A percentile compares a stretch with the other conserved stretches of the same genome.
These are phyloP conservation scores for Leucoagaricus sp. DNA, from an alignment of 1,284 basidiomycete genomes.

Conservation along the genomic window DNA sequence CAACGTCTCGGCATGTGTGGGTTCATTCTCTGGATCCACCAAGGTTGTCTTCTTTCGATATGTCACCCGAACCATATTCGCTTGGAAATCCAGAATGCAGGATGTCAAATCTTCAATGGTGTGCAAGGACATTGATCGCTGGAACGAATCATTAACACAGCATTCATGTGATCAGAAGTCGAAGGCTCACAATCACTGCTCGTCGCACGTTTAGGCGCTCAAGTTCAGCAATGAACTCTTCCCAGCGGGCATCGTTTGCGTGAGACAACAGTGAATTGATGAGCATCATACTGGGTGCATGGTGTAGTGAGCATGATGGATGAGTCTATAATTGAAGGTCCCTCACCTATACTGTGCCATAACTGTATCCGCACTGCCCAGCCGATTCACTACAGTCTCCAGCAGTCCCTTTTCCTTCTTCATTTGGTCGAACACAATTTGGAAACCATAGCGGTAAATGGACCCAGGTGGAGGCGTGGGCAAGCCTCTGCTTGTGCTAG, in stretches of 20 bases:
- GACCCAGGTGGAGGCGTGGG: slow-evolving; percentile 60
- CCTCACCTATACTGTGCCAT: slow-evolving; percentile 82
- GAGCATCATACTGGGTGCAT: slow-evolving; percentile 70
- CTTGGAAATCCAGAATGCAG: slow-evolving; percentile 90
- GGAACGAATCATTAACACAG: slow-evolving; percentile 9
- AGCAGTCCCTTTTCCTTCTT: slow-evolving; percentile 62
- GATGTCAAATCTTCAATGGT: slow-evolving; percentile 85
- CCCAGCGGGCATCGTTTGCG: slow-evolving; percentile 76
- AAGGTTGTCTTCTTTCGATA: slow-evolving; percentile 79
- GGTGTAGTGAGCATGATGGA: slow-evolving; percentile 9
- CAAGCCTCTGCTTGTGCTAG: slow-evolving; percentile 61
- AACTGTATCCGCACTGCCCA: slow-evolving; percentile 82
- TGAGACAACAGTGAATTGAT: slow-evolving; percentile 87
- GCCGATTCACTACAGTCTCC: slow-evolving; percentile 76
- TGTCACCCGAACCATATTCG: slow-evolving; percentile 81
- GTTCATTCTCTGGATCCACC: slow-evolving; percentile 70
- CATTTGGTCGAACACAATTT: slow-evolving; percentile 83
- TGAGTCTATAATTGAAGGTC: not conserved
- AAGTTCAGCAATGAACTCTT: slow-evolving; percentile 75
- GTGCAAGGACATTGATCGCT: slow-evolving; percentile 88
- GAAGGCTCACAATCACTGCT: slow-evolving; percentile 75
- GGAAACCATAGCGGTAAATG: slow-evolving; percentile 81
- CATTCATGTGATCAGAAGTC: not conserved
- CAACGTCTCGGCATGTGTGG: slow-evolving; percentile 63
- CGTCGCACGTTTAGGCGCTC: slow-evolving; percentile 82